Evolutionary conservation across 805 yeast genomes (phyloP), one percentile per base, ranked within the genome.

Genomic region (Candida maris): DNA sequence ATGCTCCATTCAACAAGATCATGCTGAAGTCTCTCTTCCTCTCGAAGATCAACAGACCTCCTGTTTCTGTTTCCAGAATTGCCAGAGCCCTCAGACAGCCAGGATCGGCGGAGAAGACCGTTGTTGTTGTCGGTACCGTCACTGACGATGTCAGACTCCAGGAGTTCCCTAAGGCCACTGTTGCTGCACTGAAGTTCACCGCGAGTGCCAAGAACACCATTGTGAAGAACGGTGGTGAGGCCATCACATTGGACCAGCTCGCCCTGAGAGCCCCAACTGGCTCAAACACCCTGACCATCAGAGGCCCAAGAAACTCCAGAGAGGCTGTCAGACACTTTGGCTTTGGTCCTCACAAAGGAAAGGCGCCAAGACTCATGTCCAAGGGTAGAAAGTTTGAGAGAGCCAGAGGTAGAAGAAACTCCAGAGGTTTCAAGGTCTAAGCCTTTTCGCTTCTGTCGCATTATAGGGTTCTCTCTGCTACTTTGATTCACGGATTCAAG

Each of bases 351-450:
- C 98, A 93, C 94, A 87, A 87, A 82, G 75, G 79, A 77, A 93
- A 93, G 87, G 97, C 97, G 66, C 99, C 99, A 76, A 88, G 94
- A 79, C 82, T 93, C 73, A 64, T 73, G 66, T 91, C 97, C 51
- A 88, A 78, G 72, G 99, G 99, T 73, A 93, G 97, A 84, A 93
- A 93, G 79, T 93, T 93, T 83, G 98, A 93, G 83, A 88, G 93
- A 77, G 99, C 97, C 65, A 93, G 99, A 86, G 99, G 99, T 83
- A 94, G 84, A 75, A 82, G 99, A 79, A 83, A 79, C 72, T 89
- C 97, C 59, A 88, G 94, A 83, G 99, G 96, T 79, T 93, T 93
- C 98, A 93, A 93, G 85, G 99, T 93, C 77, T 93, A 91, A 87
- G 57, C 49, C 46, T 41, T 39, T 43, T 25, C 28, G 10, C 14